Evolutionary conservation across 805 yeast genomes (phyloP), one percentile per base, ranked within the genome.

Genomic region (Kodamaea lidongshanica): DNA sequence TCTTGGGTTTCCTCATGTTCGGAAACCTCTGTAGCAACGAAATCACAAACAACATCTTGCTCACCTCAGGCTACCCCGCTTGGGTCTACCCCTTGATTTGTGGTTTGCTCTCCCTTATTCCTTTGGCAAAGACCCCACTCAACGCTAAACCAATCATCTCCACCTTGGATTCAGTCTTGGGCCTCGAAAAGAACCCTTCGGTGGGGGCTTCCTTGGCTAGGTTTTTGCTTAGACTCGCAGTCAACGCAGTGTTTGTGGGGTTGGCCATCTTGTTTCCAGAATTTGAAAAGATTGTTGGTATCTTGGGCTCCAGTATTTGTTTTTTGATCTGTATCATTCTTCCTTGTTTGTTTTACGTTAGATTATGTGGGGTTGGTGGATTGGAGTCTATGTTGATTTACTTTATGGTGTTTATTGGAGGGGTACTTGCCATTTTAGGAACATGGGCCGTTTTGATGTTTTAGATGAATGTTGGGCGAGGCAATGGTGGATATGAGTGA

Each of bases 1-100:
- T 72, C 2, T 47, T 77, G 20, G 92, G 92, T 1, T 75, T 74
- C 44, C 58, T 84, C 24, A 87, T 87, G 95, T 86, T 79, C 61
- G 95, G 96, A 20, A 55, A 57, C 6, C 50, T 51, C 5, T 77
- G 83, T 16, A 51, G 70, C 27, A 89, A 84, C 46, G 87, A 84
- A 37, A 68, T 88, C 35, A 83, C 94, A 2, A 81, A 82, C 46
- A 82, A 81, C 35, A 65, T 87, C 25, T 64, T 87, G 54, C 46
- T 65, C 8, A 79, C 82, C 3, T 45, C 59, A 4, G 83, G 85
- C 0, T 86, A 81, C 48, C 94, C 95, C 1, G 43, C 51, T 9
- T 70, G 74, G 52, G 65, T 81, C 19, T 52, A 50, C 19, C 46
- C 53, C 2, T 26, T 46, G 15, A 44, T 61, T 12, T 46, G 61